A percentile compares a stretch with the other conserved stretches of the same genome.
Conservation (phyloP, 148 eudicot species). For the Camellia lanceoleosa region DNA sequence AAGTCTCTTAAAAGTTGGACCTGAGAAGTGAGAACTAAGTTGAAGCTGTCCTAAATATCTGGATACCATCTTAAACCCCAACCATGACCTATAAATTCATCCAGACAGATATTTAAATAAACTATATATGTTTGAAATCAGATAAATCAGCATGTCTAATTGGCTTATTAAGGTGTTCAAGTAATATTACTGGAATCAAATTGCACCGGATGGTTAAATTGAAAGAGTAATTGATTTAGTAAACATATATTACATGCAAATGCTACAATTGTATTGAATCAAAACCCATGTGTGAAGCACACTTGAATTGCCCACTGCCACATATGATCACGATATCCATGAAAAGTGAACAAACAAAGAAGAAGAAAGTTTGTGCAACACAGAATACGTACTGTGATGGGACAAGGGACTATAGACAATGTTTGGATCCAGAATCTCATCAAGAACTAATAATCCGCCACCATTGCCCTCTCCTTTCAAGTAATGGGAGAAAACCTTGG, state of each 20-base stretch:
- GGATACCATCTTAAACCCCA: neutral
- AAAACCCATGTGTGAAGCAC: neutral
- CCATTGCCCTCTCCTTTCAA: no score
- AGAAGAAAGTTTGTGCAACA: neutral
- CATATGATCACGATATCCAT: conserved; percentile 7
- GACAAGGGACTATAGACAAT: no score
- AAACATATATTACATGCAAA: neutral
- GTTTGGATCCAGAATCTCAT: no score
- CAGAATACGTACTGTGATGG: conserved; percentile 47
- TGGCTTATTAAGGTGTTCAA: neutral
- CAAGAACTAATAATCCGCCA: no score
- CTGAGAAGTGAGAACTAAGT: conserved; percentile 1
- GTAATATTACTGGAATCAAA: neutral
- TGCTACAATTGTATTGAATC: neutral
- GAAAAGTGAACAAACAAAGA: neutral
- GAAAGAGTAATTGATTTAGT: neutral
- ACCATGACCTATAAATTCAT: no score
- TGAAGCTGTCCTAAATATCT: neutral
- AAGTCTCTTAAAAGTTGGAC: neutral
- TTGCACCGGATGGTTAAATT: neutral
- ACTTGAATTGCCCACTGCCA: conserved; percentile 4
- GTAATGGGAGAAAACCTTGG: no score
- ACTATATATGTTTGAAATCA: no score
- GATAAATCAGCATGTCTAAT: neutral
- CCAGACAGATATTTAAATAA: neutral